phyloP scores from a whole-genome alignment of 208 protist genomes.

The Tritrichomonas foetus region DNA sequence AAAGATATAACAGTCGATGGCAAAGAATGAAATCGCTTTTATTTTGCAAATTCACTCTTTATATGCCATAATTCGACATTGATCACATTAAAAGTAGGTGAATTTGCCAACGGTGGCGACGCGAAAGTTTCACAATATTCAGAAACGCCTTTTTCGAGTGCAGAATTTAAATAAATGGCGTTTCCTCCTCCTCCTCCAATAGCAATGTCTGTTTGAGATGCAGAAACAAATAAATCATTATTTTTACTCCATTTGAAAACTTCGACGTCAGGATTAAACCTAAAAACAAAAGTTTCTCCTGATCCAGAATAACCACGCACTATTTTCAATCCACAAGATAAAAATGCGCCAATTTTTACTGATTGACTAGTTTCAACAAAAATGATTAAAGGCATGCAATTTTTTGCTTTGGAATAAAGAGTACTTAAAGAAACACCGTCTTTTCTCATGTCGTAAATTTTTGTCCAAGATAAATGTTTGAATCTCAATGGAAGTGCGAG shows the following conservation, averaged over 20 bases:
- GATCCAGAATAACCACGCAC: neutral
- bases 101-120: neutral
- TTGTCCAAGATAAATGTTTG: neutral
- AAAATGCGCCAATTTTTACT: neutral
- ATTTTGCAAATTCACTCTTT: too few relatives aligned
- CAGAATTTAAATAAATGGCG: neutral
- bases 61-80: too few relatives aligned
- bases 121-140: neutral
- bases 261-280: neutral
- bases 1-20: too few relatives aligned
- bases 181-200: neutral
- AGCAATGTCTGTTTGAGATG: neutral
- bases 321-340: neutral
- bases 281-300: conserved; percentile 26
- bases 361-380: neutral
- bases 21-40: too few relatives aligned
- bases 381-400: neutral
- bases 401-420: neutral
- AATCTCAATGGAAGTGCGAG: neutral
- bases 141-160: neutral
- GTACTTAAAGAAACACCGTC: neutral
- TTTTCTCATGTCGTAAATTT: neutral
- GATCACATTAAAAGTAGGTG: too few relatives aligned
- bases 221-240: neutral
- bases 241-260: neutral